A percentile compares a stretch with the other conserved stretches of the same genome.
These are phyloP conservation scores for Scedosporium aurantiacum DNA, from an alignment of 2,329 filamentous ascomycete genomes.

Conservation along the genomic window DNA sequence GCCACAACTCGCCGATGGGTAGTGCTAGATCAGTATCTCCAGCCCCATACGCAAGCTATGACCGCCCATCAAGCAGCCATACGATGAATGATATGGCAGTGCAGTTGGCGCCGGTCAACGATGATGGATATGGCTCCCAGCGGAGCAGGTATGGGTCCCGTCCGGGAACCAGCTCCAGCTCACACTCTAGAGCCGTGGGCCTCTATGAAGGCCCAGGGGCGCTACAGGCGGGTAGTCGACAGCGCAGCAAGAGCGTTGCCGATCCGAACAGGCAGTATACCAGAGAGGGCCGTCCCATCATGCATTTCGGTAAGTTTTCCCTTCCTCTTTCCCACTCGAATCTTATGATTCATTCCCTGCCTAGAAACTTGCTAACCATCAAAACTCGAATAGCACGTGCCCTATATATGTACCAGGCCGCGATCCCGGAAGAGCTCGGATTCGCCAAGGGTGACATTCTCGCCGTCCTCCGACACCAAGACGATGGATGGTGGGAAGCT, in stretches of 20 bases:
- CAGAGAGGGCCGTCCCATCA: conserved; percentile 71
- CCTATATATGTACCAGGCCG: conserved; percentile 86
- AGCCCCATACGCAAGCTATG: conserved; percentile 33
- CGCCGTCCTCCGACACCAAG: conserved; percentile 79
- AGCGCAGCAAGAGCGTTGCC: conserved; percentile 76
- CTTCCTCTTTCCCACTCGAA: not conserved
- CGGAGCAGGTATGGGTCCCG: conserved; percentile 31
- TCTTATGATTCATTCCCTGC: not conserved
- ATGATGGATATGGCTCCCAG: conserved; percentile 48
- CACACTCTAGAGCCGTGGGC: conserved; percentile 44
- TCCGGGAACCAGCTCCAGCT: conserved; percentile 32
- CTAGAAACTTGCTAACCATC: not conserved
- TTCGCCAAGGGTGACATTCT: conserved; percentile 89
- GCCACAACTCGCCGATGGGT: conserved; percentile 39
- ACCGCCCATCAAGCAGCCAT: conserved; percentile 40
- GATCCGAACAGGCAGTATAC: conserved; percentile 73
- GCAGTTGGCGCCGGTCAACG: conserved; percentile 48
- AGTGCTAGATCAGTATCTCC: conserved; percentile 36
- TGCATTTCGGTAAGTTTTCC: conserved; percentile 77
- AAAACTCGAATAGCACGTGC: conserved; percentile 57
- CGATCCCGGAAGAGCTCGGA: conserved; percentile 87
- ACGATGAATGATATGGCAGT: conserved; percentile 51
- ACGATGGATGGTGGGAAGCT: conserved; percentile 99
- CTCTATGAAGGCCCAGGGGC: conserved; percentile 40
- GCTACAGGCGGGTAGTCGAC: conserved; percentile 26